These are phyloP conservation scores for Colletotrichum sp. DNA, from an alignment of 2,329 filamentous ascomycete species.

Conservation along the genomic window DNA sequence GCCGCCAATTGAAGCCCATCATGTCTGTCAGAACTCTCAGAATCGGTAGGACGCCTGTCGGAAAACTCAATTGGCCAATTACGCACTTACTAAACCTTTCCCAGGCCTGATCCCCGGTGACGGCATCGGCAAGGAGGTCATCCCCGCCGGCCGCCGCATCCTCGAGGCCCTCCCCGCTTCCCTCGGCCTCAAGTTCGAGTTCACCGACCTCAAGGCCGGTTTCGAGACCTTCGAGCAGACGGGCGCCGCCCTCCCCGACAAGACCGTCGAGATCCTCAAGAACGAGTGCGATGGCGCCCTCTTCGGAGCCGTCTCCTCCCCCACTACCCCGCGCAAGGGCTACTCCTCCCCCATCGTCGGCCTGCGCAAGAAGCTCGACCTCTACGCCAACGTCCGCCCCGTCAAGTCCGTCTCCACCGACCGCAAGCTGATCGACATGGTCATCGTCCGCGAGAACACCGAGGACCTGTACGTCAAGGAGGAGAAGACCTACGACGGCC, in stretches of 20 bases:
- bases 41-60: slow-evolving; percentile 36
- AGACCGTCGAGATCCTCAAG: slow-evolving; percentile 87
- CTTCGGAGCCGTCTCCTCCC: slow-evolving; percentile 95
- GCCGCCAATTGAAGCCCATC: slow-evolving; percentile 23
- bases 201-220: slow-evolving; percentile 90
- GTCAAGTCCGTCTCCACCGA: slow-evolving; percentile 82
- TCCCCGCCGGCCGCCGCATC: slow-evolving; percentile 88
- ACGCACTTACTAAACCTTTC: neutral
- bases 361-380: slow-evolving; percentile 90
- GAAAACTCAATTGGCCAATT: neutral
- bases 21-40: slow-evolving; percentile 48
- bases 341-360: slow-evolving; percentile 98
- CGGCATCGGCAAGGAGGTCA: slow-evolving; percentile 98
- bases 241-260: slow-evolving; percentile 85
- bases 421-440: slow-evolving; percentile 82
- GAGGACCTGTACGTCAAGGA: slow-evolving; percentile 99
- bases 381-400: slow-evolving; percentile 97
- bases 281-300: slow-evolving; percentile 94
- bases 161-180: slow-evolving; percentile 93
- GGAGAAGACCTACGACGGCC: slow-evolving; percentile 80
- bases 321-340: slow-evolving; percentile 86
- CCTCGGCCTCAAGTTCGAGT: slow-evolving; percentile 91
- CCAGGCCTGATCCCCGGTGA: slow-evolving; percentile 91
- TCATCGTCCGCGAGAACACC: slow-evolving; percentile 98
- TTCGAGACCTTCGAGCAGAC: slow-evolving; percentile 93